phyloP scores from a whole-genome alignment of 345 rosid genomes.

The Murraya paniculata region DNA sequence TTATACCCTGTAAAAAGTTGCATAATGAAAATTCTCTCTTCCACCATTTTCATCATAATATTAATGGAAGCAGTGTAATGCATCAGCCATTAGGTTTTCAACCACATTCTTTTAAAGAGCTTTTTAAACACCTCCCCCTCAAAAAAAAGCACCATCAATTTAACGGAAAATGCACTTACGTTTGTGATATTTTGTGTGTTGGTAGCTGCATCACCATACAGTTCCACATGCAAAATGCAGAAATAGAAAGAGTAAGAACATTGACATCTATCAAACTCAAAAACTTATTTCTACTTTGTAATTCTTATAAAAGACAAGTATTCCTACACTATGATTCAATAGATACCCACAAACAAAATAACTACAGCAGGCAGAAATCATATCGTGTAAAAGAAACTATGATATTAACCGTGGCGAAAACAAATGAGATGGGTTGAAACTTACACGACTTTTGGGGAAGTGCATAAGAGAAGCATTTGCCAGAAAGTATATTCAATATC shows the following conservation, averaged over 20 bases:
- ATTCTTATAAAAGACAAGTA: background rate
- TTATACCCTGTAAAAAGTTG: background rate
- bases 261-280: constrained; percentile 1
- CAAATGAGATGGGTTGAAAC: constrained; percentile 20
- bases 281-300: background rate
- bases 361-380: background rate
- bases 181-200: constrained; percentile 98
- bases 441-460: constrained; percentile 98
- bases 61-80: background rate
- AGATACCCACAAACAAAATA: background rate
- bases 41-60: background rate
- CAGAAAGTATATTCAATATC: constrained; percentile 98
- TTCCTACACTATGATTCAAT: background rate
- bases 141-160: background rate
- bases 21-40: background rate
- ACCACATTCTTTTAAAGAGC: background rate
- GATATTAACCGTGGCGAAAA: background rate
- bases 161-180: constrained; percentile 58
- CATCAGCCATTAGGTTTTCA: background rate
- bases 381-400: background rate
- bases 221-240: constrained; percentile 49
- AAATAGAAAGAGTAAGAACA: constrained; percentile 37
- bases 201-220: constrained; percentile 69
- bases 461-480: constrained; percentile 99
- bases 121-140: background rate